Evolutionary conservation across 495 filamentous ascomycete genomes (phyloP).

Genomic region (Lasiosphaeris hirsuta): DNA sequence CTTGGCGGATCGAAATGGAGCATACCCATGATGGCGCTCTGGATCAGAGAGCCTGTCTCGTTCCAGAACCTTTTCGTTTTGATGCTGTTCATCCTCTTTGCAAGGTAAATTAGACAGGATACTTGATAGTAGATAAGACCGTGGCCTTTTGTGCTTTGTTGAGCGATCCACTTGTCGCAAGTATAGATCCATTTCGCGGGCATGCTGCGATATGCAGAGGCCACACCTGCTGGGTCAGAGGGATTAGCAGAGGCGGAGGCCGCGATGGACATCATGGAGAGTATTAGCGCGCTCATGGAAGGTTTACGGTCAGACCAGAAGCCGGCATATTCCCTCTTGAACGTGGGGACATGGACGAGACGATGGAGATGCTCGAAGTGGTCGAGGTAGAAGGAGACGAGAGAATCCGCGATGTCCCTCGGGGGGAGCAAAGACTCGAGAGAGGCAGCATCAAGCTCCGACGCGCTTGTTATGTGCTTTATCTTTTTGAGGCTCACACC

Average conservation of each 20-base stretch:
- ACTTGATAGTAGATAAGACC: conserved; percentile 36
- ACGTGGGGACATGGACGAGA: conserved; percentile 53
- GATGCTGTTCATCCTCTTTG: conserved; percentile 31
- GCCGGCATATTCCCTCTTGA: conserved; percentile 35
- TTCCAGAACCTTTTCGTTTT: conserved; percentile 37
- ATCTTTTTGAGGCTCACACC: conserved; percentile 28
- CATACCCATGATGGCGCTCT: conserved; percentile 27
- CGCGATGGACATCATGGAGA: conserved; percentile 39
- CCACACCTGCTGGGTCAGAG: conserved; percentile 63
- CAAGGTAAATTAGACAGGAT: conserved; percentile 31
- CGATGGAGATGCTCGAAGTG: conserved; percentile 46
- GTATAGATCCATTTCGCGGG: conserved; percentile 31
- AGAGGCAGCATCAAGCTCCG: neutral
- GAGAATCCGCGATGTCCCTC: conserved; percentile 43
- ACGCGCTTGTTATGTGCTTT: conserved; percentile 20
- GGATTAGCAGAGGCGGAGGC: conserved; percentile 66
- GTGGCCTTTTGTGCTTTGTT: conserved; percentile 31
- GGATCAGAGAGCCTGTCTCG: conserved; percentile 28
- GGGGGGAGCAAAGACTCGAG: conserved; percentile 37
- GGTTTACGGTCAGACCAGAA: conserved; percentile 35
- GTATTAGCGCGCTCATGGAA: conserved; percentile 30
- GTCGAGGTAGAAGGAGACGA: conserved; percentile 43
- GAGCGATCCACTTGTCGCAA: conserved; percentile 29
- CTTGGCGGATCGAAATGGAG: conserved; percentile 29
- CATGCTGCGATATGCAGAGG: conserved; percentile 53